Conservation (phyloP, 441 rosid species). For the Macaranga tanarius region DNA sequence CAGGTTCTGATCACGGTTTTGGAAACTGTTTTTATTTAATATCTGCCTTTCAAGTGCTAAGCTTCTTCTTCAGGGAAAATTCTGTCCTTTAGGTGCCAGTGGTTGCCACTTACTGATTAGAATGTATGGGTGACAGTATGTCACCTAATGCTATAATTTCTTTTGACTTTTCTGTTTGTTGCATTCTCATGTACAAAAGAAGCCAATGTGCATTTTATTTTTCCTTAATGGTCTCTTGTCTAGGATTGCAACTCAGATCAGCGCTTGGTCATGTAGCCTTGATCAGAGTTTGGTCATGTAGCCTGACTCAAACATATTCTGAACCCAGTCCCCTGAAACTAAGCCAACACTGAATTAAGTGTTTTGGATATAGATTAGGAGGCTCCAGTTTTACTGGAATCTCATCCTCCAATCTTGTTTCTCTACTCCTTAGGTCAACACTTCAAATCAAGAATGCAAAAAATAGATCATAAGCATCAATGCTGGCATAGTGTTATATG, state of each 20-base stretch:
- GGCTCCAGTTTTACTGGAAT: too few species aligned
- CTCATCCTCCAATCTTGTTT: too few species aligned
- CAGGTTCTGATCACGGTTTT: slow-evolving; percentile 52
- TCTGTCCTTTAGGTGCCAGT: neutral
- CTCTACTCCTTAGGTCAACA: neutral
- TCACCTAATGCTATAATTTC: neutral
- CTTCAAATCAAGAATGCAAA: neutral
- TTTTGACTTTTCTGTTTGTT: neutral
- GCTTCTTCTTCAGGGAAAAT: neutral
- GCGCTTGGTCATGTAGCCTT: too few species aligned
- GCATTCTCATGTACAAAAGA: neutral
- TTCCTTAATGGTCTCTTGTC: too few species aligned
- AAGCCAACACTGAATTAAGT: neutral
- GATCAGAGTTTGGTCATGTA: neutral
- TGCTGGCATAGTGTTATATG: too few species aligned
- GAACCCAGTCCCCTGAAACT: neutral
- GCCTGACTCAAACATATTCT: neutral
- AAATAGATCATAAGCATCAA: too few species aligned
- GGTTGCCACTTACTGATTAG: neutral
- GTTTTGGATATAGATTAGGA: too few species aligned
- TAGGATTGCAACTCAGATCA: too few species aligned
- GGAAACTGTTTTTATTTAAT: neutral
- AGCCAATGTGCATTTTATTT: too few species aligned
- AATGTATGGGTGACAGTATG: neutral
- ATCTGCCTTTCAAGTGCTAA: neutral